phyloP scores from a whole-genome alignment of 306 rosid species.

The Pyrus bretschneideri region DNA sequence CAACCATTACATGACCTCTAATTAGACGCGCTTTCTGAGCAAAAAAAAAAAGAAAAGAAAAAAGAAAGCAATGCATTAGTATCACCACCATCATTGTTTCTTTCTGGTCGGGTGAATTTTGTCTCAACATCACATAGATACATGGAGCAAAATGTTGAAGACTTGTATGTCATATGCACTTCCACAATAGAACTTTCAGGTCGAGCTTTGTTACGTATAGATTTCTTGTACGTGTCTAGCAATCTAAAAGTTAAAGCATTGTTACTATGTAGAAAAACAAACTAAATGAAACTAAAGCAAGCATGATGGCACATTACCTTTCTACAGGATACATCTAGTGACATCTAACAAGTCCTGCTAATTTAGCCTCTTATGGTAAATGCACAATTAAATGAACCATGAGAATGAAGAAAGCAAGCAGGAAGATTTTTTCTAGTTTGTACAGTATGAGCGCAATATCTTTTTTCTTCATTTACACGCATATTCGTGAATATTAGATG shows the following conservation, averaged over 20 bases:
- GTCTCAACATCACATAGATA: neutral
- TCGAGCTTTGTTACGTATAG: neutral
- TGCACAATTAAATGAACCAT: neutral
- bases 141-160: neutral
- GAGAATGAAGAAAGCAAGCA: neutral
- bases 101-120: neutral
- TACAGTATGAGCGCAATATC: neutral
- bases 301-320: neutral
- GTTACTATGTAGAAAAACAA: neutral
- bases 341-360: neutral
- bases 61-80: no score
- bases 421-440: slow-evolving; percentile 6
- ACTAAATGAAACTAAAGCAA: neutral
- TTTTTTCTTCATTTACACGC: neutral
- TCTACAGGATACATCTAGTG: slow-evolving; percentile 5
- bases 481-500: neutral
- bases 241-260: neutral
- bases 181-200: neutral
- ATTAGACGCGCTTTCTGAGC: neutral
- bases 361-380: neutral
- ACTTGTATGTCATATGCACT: neutral
- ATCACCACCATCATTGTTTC: neutral
- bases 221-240: neutral
- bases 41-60: neutral
- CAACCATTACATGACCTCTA: neutral